These are phyloP conservation scores for Xylariaceae sp. DNA, from an alignment of 2,329 filamentous ascomycete species.

Conservation along the genomic window DNA sequence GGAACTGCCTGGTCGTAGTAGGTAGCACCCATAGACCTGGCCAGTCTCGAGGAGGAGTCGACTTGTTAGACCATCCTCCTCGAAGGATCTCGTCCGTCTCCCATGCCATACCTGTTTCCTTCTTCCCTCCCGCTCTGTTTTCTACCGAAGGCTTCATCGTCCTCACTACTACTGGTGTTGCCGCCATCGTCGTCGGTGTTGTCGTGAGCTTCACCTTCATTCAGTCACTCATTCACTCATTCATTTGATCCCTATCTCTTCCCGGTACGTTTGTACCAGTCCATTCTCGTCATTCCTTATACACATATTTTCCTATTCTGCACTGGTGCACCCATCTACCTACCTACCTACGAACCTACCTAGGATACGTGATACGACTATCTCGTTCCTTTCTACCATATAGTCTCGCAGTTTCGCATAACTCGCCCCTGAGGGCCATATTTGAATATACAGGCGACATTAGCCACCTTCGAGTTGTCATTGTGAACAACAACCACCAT, in stretches of 20 bases:
- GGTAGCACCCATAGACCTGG: background rate
- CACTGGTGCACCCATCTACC: background rate
- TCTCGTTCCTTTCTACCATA: constrained; percentile 4
- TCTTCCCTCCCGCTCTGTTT: background rate
- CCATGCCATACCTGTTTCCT: background rate
- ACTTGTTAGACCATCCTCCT: background rate
- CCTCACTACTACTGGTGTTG: background rate
- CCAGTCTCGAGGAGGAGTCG: background rate
- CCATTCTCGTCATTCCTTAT: background rate
- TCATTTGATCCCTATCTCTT: background rate
- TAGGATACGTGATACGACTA: background rate
- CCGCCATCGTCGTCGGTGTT: background rate
- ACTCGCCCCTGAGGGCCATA: constrained; percentile 6
- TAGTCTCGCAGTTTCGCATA: constrained; percentile 2
- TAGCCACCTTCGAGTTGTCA: constrained; percentile 1
- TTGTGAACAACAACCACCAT: background rate
- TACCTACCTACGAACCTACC: too few relatives aligned
- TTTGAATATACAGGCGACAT: constrained; percentile 1
- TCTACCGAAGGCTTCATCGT: background rate
- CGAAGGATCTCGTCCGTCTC: background rate
- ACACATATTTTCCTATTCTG: background rate
- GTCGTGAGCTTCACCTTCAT: constrained; percentile 7
- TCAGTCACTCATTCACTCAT: constrained; percentile 11
- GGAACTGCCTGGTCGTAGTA: background rate
- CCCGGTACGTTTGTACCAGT: background rate